phyloP scores from a whole-genome alignment of 352 stramenopile species.

The Globisporangium takayamanum region DNA sequence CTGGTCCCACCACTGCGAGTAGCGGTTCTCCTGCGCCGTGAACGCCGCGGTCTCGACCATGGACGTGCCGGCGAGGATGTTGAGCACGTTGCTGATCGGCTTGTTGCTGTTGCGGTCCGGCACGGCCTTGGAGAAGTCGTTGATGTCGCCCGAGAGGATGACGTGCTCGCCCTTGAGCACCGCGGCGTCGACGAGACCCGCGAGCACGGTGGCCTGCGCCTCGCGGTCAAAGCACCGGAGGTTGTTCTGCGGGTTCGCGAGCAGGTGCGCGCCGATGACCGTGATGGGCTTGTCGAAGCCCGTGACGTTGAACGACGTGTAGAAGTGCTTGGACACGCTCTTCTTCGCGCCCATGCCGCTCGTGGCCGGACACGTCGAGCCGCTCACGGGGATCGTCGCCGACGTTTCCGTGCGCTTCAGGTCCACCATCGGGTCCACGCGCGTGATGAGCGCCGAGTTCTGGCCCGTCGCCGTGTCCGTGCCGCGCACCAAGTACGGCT shows the following conservation, averaged over 20 bases:
- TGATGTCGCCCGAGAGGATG: constrained; percentile 64
- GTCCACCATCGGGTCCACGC: too few species aligned
- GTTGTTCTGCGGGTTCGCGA: constrained; percentile 55
- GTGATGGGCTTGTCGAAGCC: constrained; percentile 64
- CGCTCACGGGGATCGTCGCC: too few species aligned
- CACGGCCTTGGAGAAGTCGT: constrained; percentile 50
- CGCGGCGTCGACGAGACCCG: constrained; percentile 29
- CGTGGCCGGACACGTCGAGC: constrained; percentile 3
- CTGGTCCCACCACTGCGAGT: constrained; percentile 55
- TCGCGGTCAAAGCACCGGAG: constrained; percentile 51
- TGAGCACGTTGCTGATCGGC: constrained; percentile 7
- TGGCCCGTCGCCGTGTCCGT: too few species aligned
- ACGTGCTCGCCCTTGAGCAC: constrained; percentile 40
- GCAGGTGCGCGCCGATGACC: constrained; percentile 53
- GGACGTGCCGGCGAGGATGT: constrained; percentile 37
- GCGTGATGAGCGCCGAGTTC: too few species aligned
- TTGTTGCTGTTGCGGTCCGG: constrained; percentile 60
- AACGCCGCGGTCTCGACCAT: constrained; percentile 45
- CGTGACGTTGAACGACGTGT: constrained; percentile 56
- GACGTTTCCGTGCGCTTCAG: too few species aligned
- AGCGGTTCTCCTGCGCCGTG: constrained; percentile 31
- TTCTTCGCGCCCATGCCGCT: constrained; percentile 25
- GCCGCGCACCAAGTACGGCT: too few species aligned
- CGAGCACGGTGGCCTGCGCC: constrained; percentile 52
- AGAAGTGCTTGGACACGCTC: constrained; percentile 65